A percentile compares a stretch with the other conserved stretches of the same genome.
Evolutionary conservation across 331 rosid species (phyloP).

Genomic region (Stylosanthes scabra): DNA sequence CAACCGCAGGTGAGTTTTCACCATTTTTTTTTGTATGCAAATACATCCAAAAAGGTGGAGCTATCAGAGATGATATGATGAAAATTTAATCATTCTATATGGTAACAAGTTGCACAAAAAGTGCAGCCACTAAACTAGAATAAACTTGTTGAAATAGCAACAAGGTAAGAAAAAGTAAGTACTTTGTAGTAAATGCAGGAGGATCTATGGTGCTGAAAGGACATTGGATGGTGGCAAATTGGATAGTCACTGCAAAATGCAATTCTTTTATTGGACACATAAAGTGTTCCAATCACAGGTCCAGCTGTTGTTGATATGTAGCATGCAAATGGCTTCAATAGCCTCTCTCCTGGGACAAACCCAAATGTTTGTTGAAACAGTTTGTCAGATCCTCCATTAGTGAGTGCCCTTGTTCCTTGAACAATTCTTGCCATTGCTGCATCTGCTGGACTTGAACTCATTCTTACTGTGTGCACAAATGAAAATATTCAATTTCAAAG

Average conservation of each 20-base stretch:
- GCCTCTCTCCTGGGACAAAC: conserved; percentile 62
- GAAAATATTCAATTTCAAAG: conserved; percentile 1
- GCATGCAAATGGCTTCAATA: conserved; percentile 66
- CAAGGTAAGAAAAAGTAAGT: conserved; percentile 9
- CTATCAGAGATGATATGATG: no score
- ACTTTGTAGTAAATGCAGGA: conserved; percentile 63
- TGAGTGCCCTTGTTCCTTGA: conserved; percentile 65
- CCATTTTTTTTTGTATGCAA: no score
- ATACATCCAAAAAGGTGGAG: no score
- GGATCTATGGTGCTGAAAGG: conserved; percentile 44
- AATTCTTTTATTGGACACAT: conserved; percentile 61
- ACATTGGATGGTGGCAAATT: conserved; percentile 48
- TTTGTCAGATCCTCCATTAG: conserved; percentile 67
- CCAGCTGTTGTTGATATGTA: conserved; percentile 66
- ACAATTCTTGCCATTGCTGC: conserved; percentile 76
- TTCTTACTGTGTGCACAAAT: conserved; percentile 50
- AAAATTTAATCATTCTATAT: no score
- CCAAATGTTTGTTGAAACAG: conserved; percentile 66
- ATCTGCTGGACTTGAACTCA: conserved; percentile 59
- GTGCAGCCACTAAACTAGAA: neutral
- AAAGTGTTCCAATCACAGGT: conserved; percentile 78
- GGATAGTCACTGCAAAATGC: conserved; percentile 86
- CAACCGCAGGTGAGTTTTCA: no score
- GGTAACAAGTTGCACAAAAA: neutral
- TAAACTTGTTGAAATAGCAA: neutral